Conservation (phyloP, 331 rosid genomes). For the Telfairia occidentalis region DNA sequence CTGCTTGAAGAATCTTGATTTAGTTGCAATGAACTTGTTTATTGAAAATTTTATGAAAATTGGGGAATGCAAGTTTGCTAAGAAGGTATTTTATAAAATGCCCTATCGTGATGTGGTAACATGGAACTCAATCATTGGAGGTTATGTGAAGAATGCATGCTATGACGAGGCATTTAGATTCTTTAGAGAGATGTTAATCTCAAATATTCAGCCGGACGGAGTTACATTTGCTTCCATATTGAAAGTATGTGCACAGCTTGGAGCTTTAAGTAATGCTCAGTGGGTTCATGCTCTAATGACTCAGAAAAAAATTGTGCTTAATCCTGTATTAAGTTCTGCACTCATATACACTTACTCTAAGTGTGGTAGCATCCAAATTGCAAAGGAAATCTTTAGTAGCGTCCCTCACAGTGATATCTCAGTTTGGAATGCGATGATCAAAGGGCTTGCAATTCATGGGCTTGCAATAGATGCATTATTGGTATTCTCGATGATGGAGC, state of each 20-base stretch:
- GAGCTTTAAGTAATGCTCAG: constrained; percentile 37
- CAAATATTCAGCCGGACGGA: constrained; percentile 49
- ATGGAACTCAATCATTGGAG: constrained; percentile 62
- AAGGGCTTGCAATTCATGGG: constrained; percentile 60
- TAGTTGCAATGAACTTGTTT: constrained; percentile 31
- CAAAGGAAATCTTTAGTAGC: constrained; percentile 33
- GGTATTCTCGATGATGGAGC: constrained; percentile 44
- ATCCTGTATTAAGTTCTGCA: constrained; percentile 44
- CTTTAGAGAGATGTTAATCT: constrained; percentile 30
- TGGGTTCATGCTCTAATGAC: constrained; percentile 51
- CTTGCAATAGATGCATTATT: constrained; percentile 38
- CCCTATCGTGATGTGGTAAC: constrained; percentile 39
- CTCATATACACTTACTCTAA: constrained; percentile 57
- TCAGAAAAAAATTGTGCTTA: constrained; percentile 32
- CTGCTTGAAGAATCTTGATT: constrained; percentile 7
- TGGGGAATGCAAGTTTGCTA: constrained; percentile 42
- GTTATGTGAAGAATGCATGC: constrained; percentile 38
- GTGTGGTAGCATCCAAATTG: constrained; percentile 48
- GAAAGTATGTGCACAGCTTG: constrained; percentile 49
- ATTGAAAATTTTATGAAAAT: constrained; percentile 29
- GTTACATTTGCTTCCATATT: constrained; percentile 51
- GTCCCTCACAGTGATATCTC: constrained; percentile 33
- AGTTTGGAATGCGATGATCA: constrained; percentile 68
- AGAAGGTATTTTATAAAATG: constrained; percentile 38
- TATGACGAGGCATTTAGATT: constrained; percentile 30